Evolutionary conservation across 495 filamentous ascomycete species (phyloP).

Genomic region (Lasiosphaeris hirsuta): DNA sequence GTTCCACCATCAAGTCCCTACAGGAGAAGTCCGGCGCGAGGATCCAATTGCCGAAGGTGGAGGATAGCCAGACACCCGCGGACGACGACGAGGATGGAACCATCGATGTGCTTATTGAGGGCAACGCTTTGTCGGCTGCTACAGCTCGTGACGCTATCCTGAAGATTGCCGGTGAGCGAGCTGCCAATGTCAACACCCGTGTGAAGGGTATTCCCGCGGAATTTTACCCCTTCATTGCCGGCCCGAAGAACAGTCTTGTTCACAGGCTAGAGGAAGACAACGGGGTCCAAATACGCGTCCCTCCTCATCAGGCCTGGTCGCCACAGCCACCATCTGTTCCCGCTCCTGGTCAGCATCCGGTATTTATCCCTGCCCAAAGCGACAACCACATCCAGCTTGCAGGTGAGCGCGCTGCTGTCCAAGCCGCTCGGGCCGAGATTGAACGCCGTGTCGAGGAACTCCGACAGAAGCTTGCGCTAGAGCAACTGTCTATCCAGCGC

Average conservation of each 20-base stretch:
- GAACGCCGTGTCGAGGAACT: conserved; percentile 72
- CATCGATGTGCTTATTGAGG: conserved; percentile 85
- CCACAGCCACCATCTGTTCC: conserved; percentile 65
- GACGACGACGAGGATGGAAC: conserved; percentile 81
- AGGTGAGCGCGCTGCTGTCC: conserved; percentile 81
- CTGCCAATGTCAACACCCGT: conserved; percentile 71
- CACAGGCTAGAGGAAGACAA: conserved; percentile 60
- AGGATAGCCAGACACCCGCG: conserved; percentile 52
- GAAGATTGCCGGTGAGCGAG: conserved; percentile 79
- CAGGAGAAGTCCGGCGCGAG: conserved; percentile 79
- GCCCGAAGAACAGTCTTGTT: conserved; percentile 66
- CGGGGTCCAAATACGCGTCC: conserved; percentile 72
- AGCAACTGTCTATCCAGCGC: conserved; percentile 70
- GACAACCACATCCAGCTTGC: conserved; percentile 74
- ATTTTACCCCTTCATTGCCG: conserved; percentile 93
- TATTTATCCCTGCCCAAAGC: conserved; percentile 61
- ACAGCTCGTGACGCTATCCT: conserved; percentile 78
- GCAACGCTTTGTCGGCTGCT: conserved; percentile 78
- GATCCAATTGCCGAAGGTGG: conserved; percentile 80
- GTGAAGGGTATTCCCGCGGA: conserved; percentile 82
- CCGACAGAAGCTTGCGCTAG: conserved; percentile 61
- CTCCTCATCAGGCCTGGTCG: conserved; percentile 72
- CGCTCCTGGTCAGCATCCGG: conserved; percentile 56
- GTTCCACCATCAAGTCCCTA: conserved; percentile 83
- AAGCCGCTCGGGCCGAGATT: conserved; percentile 73